Conservation (phyloP, 805 yeast genomes). For the Saccharomycopsis sp. region DNA sequence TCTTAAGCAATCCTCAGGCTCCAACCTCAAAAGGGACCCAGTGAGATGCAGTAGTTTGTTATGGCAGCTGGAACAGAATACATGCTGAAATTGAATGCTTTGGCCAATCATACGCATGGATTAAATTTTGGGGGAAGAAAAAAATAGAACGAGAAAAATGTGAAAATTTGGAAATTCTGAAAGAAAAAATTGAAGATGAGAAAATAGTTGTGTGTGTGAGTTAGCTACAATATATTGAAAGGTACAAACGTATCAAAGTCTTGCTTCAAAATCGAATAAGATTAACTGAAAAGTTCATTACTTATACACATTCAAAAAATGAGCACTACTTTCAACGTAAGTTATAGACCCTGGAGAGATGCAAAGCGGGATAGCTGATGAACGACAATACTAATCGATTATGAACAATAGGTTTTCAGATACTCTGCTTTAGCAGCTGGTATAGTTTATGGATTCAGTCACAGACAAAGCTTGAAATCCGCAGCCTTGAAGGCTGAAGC, state of each 20-base stretch:
- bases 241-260: too few relatives aligned
- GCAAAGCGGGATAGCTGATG: background rate
- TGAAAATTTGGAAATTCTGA: background rate
- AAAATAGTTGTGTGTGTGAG: background rate
- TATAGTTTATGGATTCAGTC: slow-evolving; percentile 79
- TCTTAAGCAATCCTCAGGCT: too few relatives aligned
- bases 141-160: background rate
- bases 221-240: too few relatives aligned
- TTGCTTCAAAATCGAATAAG: background rate
- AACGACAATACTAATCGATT: slow-evolving; percentile 2
- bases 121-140: background rate
- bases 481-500: slow-evolving; percentile 54
- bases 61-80: too few relatives aligned
- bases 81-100: too few relatives aligned
- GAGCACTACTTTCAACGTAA: slow-evolving; percentile 8
- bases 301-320: background rate
- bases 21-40: too few relatives aligned
- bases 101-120: background rate
- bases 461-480: slow-evolving; percentile 62
- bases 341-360: background rate
- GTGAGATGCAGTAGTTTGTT: too few relatives aligned
- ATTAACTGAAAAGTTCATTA: background rate
- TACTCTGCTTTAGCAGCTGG: slow-evolving; percentile 90
- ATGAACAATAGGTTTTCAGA: slow-evolving; percentile 64
- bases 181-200: background rate